Base-by-base conservation (phyloP, 1,284 basidiomycete genomes). In the Coniophora puteana region DNA sequence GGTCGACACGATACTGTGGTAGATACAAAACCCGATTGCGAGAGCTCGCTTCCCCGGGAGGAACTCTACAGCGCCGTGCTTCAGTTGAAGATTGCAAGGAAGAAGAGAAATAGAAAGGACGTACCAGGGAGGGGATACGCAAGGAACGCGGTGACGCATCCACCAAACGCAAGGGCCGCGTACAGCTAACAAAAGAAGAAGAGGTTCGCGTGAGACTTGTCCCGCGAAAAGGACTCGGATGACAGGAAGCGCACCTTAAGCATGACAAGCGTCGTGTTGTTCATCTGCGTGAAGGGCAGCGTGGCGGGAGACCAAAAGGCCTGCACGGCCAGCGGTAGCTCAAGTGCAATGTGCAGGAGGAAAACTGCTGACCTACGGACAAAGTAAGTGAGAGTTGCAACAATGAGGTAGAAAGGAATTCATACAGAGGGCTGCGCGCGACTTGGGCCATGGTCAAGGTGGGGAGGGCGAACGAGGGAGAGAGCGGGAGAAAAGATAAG, bases 21-120 rank as follows among this genome's bases (percentile, higher is more conserved):
- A 91, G 10, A 90, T 54, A 45, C 84, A 80, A 5, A 92, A 71
- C 11, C 72, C 77, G 36, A 91, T 80, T 1, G 85, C 89, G 3
- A 89, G 63, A 0, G 86, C 89, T 13, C 89, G 78, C 63, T 92
- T 92, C 7, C 88, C 87, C 0, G 89, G 89, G 4, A 91, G 65
- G 61, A 87, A 89, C 52, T 92, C 89, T 80, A 45, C 18, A 8
- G 14, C 5, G 8, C 20, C 18, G 24, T 16, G 10, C n/a, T 23
- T 13, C 30, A 18, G 16, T 17, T 24, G 40, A 33, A 34, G 5
- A 8, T 28, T 10, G 10, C n/a, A 13, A 10, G n/a, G n/a, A n/a
- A n/a, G n/a, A n/a, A n/a, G 17, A 10, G 17, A n/a, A 12, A 17
- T n/a, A 5, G 10, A 23, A 27, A n/a, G 23, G 23, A 70, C 66